Evolutionary conservation across 345 rosid species (phyloP).

Genomic region (Lepidium sativum): DNA sequence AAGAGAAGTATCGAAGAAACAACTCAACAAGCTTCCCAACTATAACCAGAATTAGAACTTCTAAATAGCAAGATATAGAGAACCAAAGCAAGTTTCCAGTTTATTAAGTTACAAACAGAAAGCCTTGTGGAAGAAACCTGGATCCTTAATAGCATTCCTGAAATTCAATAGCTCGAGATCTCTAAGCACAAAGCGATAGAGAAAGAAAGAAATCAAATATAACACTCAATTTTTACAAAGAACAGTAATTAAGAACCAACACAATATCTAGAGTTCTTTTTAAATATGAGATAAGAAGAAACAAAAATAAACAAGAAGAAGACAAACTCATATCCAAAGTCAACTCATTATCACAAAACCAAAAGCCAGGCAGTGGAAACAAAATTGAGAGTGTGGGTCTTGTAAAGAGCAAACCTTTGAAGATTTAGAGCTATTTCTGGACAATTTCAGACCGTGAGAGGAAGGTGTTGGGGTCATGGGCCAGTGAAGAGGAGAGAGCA

Average conservation of each 20-base stretch:
- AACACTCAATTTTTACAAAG: neutral
- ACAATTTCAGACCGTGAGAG: conserved; percentile 58
- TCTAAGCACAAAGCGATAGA: neutral
- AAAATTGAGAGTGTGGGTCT: conserved; percentile 20
- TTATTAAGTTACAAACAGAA: neutral
- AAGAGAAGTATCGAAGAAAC: conserved; percentile 1
- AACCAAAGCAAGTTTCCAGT: conserved; percentile 3
- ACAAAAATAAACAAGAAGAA: conserved; percentile 15
- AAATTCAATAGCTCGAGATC: too few species aligned
- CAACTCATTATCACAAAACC: conserved; percentile 3
- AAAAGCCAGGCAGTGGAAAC: neutral
- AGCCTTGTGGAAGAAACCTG: neutral
- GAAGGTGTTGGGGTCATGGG: conserved; percentile 83
- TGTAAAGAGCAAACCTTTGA: conserved; percentile 53
- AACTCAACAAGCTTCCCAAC: neutral
- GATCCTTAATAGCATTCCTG: neutral
- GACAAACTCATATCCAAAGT: conserved; percentile 17
- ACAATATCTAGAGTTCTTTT: neutral
- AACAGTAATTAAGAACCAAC: neutral
- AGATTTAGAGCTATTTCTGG: conserved; percentile 70
- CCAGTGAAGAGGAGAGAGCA: conserved; percentile 57
- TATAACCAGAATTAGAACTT: neutral
- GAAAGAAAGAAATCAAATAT: neutral
- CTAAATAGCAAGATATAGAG: neutral
- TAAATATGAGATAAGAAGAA: neutral